phyloP scores from a whole-genome alignment of 305 asterid genomes.

The Nicotiana rustica region DNA sequence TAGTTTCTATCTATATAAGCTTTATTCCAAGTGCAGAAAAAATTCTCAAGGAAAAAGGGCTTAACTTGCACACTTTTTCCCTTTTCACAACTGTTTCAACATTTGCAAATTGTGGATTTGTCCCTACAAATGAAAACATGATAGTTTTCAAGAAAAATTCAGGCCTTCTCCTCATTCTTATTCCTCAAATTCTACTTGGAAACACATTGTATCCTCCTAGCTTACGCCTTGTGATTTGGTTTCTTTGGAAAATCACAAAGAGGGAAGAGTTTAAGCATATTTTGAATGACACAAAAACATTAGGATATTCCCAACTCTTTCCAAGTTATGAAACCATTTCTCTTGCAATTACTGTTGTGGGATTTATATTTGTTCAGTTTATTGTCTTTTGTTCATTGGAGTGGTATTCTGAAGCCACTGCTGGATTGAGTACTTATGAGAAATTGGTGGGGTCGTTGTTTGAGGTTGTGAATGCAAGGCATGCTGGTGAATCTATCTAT shows the following conservation, averaged over 20 bases:
- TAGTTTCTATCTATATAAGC: slow-evolving; percentile 41
- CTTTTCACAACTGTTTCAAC: slow-evolving; percentile 56
- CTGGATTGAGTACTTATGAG: slow-evolving; percentile 38
- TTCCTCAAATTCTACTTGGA: slow-evolving; percentile 60
- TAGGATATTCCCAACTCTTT: slow-evolving; percentile 52
- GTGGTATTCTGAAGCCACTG: slow-evolving; percentile 42
- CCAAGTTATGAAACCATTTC: slow-evolving; percentile 31
- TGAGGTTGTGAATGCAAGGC: slow-evolving; percentile 42
- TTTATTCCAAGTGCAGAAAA: slow-evolving; percentile 45
- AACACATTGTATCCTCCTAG: slow-evolving; percentile 59
- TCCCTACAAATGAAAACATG: slow-evolving; percentile 74
- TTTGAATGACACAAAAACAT: slow-evolving; percentile 41
- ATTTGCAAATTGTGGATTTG: slow-evolving; percentile 53
- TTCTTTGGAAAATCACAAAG: slow-evolving; percentile 39
- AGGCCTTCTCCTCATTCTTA: slow-evolving; percentile 57
- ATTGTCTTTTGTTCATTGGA: slow-evolving; percentile 39
- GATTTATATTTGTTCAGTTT: slow-evolving; percentile 48
- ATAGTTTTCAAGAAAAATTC: slow-evolving; percentile 53
- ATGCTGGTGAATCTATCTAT: slow-evolving; percentile 40
- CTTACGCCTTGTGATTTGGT: slow-evolving; percentile 43
- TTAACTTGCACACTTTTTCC: slow-evolving; percentile 44
- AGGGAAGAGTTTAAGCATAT: slow-evolving; percentile 41
- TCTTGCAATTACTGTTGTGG: slow-evolving; percentile 43
- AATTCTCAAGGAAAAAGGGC: slow-evolving; percentile 47
- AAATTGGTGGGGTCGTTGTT: slow-evolving; percentile 44